phyloP scores from a whole-genome alignment of 108 stramenopile genomes.

The Conticribra weissflogii region DNA sequence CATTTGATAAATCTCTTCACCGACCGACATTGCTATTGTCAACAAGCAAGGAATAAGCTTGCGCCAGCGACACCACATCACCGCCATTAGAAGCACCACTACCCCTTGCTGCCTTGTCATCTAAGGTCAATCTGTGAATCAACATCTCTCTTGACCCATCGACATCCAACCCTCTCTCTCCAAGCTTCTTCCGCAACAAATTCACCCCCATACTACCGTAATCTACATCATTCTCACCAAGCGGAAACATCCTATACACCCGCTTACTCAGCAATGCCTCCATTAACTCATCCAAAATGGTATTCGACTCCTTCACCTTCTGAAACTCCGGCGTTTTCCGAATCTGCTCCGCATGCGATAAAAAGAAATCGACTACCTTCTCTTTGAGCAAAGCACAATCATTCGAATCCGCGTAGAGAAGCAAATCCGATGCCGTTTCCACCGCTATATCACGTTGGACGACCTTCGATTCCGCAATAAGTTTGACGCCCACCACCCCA shows the following conservation, averaged over 20 bases:
- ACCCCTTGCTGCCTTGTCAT: too few species aligned
- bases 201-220: slow-evolving; percentile 35
- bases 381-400: slow-evolving; percentile 40
- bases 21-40: too few species aligned
- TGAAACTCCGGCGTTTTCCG: slow-evolving; percentile 5
- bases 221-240: slow-evolving; percentile 31
- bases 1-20: too few species aligned
- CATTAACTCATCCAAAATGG: slow-evolving; percentile 36
- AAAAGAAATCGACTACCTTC: slow-evolving; percentile 29
- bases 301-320: slow-evolving; percentile 24
- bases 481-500: slow-evolving; percentile 38
- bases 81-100: too few species aligned
- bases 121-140: not conserved
- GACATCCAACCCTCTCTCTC: slow-evolving; percentile 34
- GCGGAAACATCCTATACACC: slow-evolving; percentile 4
- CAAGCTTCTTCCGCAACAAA: slow-evolving; percentile 29
- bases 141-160: slow-evolving; percentile 50
- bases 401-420: slow-evolving; percentile 37
- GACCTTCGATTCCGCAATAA: slow-evolving; percentile 32
- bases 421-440: slow-evolving; percentile 20
- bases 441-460: slow-evolving; percentile 16
- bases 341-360: slow-evolving; percentile 21
- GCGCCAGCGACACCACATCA: too few species aligned
- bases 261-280: slow-evolving; percentile 23
- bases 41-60: too few species aligned